Percentiles rank a stretch among this genome's conserved stretches.
Conservation (phyloP, 2,329 filamentous ascomycete species). For the Teratosphaeria zuluensis region DNA sequence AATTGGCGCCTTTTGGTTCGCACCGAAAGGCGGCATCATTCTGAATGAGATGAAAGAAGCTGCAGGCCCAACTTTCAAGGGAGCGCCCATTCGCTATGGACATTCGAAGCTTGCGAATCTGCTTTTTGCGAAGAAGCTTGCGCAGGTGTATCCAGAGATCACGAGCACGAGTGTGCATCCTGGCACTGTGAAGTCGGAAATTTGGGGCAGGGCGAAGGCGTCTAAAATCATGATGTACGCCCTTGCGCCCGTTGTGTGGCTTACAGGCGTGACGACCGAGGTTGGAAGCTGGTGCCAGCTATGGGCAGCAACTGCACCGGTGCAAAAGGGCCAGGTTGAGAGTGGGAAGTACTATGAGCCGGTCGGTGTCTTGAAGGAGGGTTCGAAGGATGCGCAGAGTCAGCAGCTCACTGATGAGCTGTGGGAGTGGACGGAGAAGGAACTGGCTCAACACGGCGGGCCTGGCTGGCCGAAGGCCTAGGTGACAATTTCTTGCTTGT, state of each 20-base stretch:
- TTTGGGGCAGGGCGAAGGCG: conserved; percentile 19
- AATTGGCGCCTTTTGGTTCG: conserved; percentile 15
- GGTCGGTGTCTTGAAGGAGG: conserved; percentile 9
- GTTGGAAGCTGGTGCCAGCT: conserved; percentile 18
- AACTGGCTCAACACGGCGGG: conserved; percentile 6
- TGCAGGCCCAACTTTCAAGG: not conserved
- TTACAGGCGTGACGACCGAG: conserved; percentile 1
- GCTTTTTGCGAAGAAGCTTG: conserved; percentile 51
- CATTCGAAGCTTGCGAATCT: conserved; percentile 53
- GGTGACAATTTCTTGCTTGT: not conserved
- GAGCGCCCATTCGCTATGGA: conserved; percentile 43
- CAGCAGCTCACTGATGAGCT: conserved; percentile 22
- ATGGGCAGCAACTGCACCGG: conserved; percentile 16
- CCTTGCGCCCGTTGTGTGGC: conserved; percentile 6
- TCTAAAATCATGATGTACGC: not conserved
- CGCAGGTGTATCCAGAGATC: conserved; percentile 48
- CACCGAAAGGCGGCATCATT: conserved; percentile 1
- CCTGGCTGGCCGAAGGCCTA: conserved; percentile 1
- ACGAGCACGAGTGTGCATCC: conserved; percentile 55
- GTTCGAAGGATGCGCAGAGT: conserved; percentile 13
- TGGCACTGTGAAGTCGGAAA: conserved; percentile 53
- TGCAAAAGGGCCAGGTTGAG: conserved; percentile 9
- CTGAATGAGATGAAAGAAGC: not conserved
- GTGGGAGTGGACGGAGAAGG: conserved; percentile 31
- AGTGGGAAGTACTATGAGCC: conserved; percentile 16